Percentiles rank a stretch among this genome's conserved stretches.
Conservation (phyloP, 305 asterid genomes). For the Ruellia speciosa region DNA sequence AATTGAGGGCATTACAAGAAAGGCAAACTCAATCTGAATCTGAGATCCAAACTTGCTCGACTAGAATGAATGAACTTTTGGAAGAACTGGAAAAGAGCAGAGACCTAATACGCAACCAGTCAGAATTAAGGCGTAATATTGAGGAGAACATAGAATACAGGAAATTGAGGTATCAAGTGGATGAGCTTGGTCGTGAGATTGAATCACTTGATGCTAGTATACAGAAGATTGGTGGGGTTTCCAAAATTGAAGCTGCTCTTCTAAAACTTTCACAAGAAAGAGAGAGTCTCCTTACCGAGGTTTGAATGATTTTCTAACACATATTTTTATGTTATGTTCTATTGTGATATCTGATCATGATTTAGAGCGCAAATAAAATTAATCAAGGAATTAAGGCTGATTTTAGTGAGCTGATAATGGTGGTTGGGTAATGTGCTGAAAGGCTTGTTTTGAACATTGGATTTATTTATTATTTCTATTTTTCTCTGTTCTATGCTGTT, state of each 20-base stretch:
- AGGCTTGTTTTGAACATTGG: conserved; percentile 9
- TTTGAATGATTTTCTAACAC: conserved; percentile 25
- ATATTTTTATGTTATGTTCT: conserved; percentile 8
- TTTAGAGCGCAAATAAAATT: conserved; percentile 1
- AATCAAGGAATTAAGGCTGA: conserved; percentile 12
- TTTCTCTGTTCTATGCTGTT: conserved; percentile 9
- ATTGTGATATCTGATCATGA: conserved; percentile 1
- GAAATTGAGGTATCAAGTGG: conserved; percentile 59
- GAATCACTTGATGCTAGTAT: conserved; percentile 65
- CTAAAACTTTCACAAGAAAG: conserved; percentile 63
- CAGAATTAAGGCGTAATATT: conserved; percentile 53
- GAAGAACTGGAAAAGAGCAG: conserved; percentile 49
- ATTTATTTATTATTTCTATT: neutral
- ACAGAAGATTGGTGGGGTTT: conserved; percentile 55
- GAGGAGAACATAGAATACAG: conserved; percentile 77
- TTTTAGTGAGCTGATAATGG: conserved; percentile 6
- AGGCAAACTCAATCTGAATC: conserved; percentile 45
- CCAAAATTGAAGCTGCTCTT: conserved; percentile 55
- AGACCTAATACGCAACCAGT: conserved; percentile 50
- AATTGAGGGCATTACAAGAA: conserved; percentile 59
- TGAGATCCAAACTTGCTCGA: conserved; percentile 42
- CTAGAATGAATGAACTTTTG: conserved; percentile 45
- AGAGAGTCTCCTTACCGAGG: conserved; percentile 85
- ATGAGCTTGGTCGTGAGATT: conserved; percentile 57
- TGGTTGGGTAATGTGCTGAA: conserved; percentile 14